Evolutionary conservation across 2,329 filamentous ascomycete species (phyloP), one percentile per base, ranked within the genome.

Genomic region (Grosmannia huntii): DNA sequence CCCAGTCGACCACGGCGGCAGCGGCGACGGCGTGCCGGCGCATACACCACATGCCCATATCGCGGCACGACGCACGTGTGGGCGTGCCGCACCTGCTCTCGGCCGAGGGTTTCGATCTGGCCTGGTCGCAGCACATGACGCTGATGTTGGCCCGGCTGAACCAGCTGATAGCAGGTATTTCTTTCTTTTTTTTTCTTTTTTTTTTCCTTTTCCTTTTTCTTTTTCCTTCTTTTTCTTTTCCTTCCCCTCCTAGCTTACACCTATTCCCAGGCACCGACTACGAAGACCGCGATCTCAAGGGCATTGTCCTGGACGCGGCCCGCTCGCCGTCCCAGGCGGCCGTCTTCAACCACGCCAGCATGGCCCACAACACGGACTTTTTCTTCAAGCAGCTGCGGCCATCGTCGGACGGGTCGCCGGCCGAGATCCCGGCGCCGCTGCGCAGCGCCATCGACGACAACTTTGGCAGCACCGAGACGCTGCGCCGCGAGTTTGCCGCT

Each of bases 271-370:
- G 82, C 64, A 86, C 81, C 64, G 75, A 83, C 21, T 79, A 81
- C 67, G 85, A 85, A 25, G 57, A 58, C 36, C 59, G 79, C 64
- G 74, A 79, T 55, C 72, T 83, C 61, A 84, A 87, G 71, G 76
- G 83, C 53, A 84, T 96, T 68, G 73, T 88, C 68, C 77, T 92
- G 67, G 77, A 83, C 67, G 86, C 86, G 60, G 88, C 92, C 60
- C 89, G 90, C 71, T 82, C 94, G 67, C 86, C 92, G 51, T 78
- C 79, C 64, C 78, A 81, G 62, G 94, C 94, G 49, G 79, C 85
- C 65, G 76, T 86, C 69, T 99, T 99, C 84, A 99, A 97, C 81
- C 83, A 95, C 71, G 94, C 94, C 71, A 95, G 89, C 66, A 95
- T 95, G 88, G 89, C 90, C 58, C 87, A 89, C 79, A 97, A 97